Evolutionary conservation across 129 eudicot genomes (phyloP).

Genomic region (Lonicera japonica): DNA sequence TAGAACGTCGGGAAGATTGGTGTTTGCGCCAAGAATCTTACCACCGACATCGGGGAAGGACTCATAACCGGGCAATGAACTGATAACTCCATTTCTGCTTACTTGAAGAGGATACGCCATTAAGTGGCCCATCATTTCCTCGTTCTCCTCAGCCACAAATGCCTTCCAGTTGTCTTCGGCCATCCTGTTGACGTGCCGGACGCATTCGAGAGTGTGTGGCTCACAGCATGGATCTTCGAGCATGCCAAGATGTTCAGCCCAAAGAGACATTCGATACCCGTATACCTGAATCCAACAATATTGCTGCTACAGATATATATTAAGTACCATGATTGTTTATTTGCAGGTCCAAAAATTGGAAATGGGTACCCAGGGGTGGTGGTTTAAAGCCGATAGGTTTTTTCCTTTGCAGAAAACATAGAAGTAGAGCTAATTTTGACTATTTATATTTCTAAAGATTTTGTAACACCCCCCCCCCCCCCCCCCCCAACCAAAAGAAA

Average conservation of each 20-base stretch:
- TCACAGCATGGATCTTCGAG: slow-evolving; percentile 8
- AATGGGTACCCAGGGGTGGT: no score
- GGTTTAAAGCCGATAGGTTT: no score
- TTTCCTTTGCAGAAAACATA: no score
- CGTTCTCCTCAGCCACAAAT: slow-evolving; percentile 12
- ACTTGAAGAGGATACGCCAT: slow-evolving; percentile 18
- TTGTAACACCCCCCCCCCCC: no score
- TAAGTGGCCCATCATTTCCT: slow-evolving; percentile 18
- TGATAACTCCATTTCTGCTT: slow-evolving; percentile 8
- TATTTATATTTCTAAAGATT: no score
- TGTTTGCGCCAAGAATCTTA: slow-evolving; percentile 14
- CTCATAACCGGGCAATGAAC: slow-evolving; percentile 12
- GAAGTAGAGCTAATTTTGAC: no score
- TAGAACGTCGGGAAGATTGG: slow-evolving; percentile 18
- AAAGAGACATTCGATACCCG: slow-evolving; percentile 21
- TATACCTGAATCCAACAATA: slow-evolving; percentile 11
- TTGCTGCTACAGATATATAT: neutral
- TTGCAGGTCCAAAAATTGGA: no score
- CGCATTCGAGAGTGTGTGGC: slow-evolving; percentile 12
- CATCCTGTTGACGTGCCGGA: slow-evolving; percentile 8
- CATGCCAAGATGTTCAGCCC: slow-evolving; percentile 20
- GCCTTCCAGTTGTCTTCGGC: slow-evolving; percentile 22
- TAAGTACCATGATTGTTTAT: neutral
- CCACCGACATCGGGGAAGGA: slow-evolving; percentile 29
- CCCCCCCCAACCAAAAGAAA: no score